Conservation (phyloP, 2,329 filamentous ascomycete genomes). For the Blumeria hordei region DNA sequence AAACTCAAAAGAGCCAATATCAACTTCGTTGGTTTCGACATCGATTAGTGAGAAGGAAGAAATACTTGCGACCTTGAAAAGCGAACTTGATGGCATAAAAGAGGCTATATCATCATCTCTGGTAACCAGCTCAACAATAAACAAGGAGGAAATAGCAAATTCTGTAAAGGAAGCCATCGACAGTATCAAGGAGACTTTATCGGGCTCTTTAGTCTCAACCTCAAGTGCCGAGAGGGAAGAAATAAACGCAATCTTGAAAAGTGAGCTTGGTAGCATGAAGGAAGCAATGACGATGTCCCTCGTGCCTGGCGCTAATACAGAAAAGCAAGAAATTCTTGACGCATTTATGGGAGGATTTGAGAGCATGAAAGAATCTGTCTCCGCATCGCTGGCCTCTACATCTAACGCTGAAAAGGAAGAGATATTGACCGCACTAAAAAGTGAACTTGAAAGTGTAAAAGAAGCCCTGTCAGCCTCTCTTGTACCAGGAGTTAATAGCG, state of each 20-base stretch:
- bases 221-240: slow-evolving; percentile 3
- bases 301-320: neutral
- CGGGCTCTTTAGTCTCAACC: neutral
- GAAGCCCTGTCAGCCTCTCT: slow-evolving; percentile 39
- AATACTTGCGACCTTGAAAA: slow-evolving; percentile 9
- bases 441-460: slow-evolving; percentile 21
- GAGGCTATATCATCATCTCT: neutral
- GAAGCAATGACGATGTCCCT: neutral
- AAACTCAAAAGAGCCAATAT: slow-evolving; percentile 18
- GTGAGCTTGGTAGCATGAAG: neutral
- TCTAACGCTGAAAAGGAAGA: slow-evolving; percentile 4
- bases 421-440: neutral
- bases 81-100: neutral
- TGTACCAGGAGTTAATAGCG: slow-evolving; percentile 27
- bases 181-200: slow-evolving; percentile 16
- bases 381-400: neutral
- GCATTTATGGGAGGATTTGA: slow-evolving; percentile 34
- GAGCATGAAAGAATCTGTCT: slow-evolving; percentile 16
- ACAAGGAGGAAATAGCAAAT: slow-evolving; percentile 25
- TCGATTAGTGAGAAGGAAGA: slow-evolving; percentile 11
- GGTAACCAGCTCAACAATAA: neutral
- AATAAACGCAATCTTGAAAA: neutral
- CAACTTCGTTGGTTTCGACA: slow-evolving; percentile 13
- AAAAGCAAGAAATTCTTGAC: slow-evolving; percentile 24
- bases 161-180: slow-evolving; percentile 34